Evolutionary conservation across 306 rosid species (phyloP).

Genomic region (Luffa aegyptiaca): DNA sequence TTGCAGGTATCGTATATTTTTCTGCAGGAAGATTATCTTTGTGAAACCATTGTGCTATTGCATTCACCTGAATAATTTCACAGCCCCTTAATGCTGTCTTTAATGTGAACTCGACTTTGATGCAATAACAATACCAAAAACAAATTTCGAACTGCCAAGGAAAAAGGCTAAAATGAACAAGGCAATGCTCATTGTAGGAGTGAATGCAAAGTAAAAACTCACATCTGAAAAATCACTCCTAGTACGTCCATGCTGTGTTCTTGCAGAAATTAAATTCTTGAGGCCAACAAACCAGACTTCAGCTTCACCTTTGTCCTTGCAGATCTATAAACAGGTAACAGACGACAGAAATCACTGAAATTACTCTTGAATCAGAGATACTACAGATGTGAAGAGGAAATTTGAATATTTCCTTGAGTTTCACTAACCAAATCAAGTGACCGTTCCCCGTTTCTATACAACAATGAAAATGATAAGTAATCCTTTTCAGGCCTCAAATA

Average conservation of each 20-base stretch:
- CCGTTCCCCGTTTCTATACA: slow-evolving; percentile 61
- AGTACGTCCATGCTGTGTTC: slow-evolving; percentile 30
- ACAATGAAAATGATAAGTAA: slow-evolving; percentile 76
- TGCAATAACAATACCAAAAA: not conserved
- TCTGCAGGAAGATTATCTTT: not conserved
- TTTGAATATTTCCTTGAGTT: slow-evolving; percentile 6
- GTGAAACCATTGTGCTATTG: not conserved
- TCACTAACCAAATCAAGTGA: slow-evolving; percentile 85
- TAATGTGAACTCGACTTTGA: not conserved
- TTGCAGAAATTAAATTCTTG: slow-evolving; percentile 52
- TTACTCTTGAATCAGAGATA: not conserved
- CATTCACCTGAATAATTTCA: not conserved
- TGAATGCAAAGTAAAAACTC: slow-evolving; percentile 27
- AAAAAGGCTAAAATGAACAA: not conserved
- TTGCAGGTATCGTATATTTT: not conserved
- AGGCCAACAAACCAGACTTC: slow-evolving; percentile 80
- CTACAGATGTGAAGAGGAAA: not conserved
- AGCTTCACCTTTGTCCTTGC: slow-evolving; percentile 90
- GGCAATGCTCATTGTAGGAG: not conserved
- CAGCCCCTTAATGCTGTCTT: not conserved
- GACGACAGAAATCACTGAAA: slow-evolving; percentile 1
- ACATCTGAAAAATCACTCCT: slow-evolving; percentile 57
- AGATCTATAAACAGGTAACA: slow-evolving; percentile 45
- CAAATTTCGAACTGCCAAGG: not conserved
- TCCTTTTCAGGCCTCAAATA: slow-evolving; percentile 92